A percentile compares a stretch with the other conserved stretches of the same genome.
Evolutionary conservation across 2,329 filamentous ascomycete species (phyloP).

Genomic region (Aureobasidium lini): DNA sequence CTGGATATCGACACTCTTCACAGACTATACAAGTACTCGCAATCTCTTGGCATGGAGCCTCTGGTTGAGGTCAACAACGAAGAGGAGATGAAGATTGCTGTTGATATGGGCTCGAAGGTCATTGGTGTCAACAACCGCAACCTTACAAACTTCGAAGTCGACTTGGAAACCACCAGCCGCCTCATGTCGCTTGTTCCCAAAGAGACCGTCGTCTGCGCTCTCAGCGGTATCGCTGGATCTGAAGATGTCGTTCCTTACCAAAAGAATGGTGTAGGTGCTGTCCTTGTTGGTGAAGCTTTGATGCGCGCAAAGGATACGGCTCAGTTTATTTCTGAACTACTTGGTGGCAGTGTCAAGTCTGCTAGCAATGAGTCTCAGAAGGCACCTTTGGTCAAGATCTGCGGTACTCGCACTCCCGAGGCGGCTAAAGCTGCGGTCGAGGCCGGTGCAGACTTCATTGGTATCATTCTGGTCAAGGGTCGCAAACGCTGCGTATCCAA

Average conservation of each 20-base stretch:
- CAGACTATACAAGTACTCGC: conserved; percentile 78
- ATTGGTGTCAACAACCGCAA: conserved; percentile 98
- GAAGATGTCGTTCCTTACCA: conserved; percentile 84
- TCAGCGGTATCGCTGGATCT: conserved; percentile 86
- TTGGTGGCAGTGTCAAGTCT: conserved; percentile 47
- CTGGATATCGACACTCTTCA: conserved; percentile 67
- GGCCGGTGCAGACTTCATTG: conserved; percentile 83
- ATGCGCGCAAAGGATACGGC: conserved; percentile 84
- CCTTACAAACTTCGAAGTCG: conserved; percentile 92
- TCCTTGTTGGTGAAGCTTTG: conserved; percentile 89
- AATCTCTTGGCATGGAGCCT: conserved; percentile 91
- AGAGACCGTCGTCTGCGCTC: conserved; percentile 80
- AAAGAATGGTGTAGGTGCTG: conserved; percentile 81
- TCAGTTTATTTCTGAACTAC: conserved; percentile 75
- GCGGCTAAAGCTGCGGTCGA: conserved; percentile 74
- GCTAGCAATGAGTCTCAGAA: conserved; percentile 23
- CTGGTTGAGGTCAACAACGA: conserved; percentile 93
- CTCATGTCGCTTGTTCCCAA: conserved; percentile 80
- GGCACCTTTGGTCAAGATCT: conserved; percentile 78
- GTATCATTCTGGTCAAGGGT: conserved; percentile 82
- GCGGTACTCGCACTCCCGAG: conserved; percentile 77
- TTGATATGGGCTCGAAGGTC: conserved; percentile 77
- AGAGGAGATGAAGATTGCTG: conserved; percentile 84
- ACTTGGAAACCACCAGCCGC: conserved; percentile 83
- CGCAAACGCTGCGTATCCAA: conserved; percentile 72